These are phyloP conservation scores for Ganoderma multipileum DNA, from an alignment of 1,284 basidiomycete species.

Conservation along the genomic window DNA sequence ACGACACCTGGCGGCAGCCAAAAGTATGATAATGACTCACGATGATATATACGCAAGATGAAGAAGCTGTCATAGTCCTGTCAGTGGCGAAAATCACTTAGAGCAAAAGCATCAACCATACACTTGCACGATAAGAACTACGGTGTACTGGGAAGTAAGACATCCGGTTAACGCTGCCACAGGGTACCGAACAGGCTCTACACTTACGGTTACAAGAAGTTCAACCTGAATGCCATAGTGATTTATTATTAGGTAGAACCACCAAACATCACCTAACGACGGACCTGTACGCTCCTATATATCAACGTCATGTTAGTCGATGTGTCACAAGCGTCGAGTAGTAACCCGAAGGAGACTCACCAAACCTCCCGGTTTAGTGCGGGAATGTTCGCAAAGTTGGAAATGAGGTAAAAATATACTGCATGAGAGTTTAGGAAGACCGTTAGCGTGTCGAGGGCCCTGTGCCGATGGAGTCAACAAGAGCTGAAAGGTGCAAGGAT, in stretches of 20 bases:
- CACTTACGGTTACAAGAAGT: conserved; percentile 21
- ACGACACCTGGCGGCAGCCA: too few relatives aligned
- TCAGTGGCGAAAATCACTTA: background rate
- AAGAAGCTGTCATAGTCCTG: conserved; percentile 18
- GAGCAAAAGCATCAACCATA: background rate
- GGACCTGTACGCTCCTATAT: conserved; percentile 24
- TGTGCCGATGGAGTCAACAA: background rate
- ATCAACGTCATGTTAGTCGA: background rate
- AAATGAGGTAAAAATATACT: conserved; percentile 25
- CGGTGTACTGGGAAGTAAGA: conserved; percentile 13
- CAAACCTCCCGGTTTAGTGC: conserved; percentile 24
- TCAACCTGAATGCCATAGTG: conserved; percentile 14
- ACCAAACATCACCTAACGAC: background rate
- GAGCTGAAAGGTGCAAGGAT: too few relatives aligned
- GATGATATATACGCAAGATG: conserved; percentile 24
- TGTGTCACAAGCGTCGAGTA: background rate
- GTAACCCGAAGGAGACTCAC: conserved; percentile 7
- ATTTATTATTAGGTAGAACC: background rate
- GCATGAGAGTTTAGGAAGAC: conserved; percentile 20
- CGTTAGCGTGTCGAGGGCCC: conserved; percentile 19
- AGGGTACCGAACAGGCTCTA: background rate
- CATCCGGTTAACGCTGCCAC: background rate
- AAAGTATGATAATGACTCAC: conserved; percentile 7
- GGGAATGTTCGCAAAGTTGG: conserved; percentile 23
- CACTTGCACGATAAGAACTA: conserved; percentile 28